Evolutionary conservation across 371 early-diverging fungal genomes (phyloP).

Genomic region (Mortierella sp.): DNA sequence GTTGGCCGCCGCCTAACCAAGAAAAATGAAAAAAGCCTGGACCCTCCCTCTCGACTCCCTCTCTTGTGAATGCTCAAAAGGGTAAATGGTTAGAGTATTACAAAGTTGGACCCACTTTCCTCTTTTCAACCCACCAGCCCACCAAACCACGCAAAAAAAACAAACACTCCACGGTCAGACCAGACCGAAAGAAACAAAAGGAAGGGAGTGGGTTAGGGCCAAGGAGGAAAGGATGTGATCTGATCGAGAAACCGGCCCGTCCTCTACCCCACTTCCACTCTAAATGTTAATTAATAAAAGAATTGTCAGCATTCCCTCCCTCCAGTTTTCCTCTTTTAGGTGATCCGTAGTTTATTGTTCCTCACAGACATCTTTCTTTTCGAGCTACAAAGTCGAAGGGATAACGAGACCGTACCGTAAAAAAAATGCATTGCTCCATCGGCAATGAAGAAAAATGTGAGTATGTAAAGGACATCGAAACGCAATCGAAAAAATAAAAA

Average conservation of each 20-base stretch:
- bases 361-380: neutral
- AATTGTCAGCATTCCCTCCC: neutral
- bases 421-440: neutral
- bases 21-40: neutral
- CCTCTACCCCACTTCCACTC: neutral
- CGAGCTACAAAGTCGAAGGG: neutral
- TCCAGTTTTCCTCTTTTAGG: neutral
- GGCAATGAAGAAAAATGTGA: neutral
- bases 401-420: neutral
- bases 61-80: neutral
- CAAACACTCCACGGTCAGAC: slow-evolving; percentile 2
- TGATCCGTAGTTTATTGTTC: neutral
- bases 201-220: neutral
- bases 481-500: neutral
- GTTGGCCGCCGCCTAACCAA: neutral
- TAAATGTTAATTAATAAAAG: neutral
- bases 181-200: neutral
- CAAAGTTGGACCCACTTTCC: neutral
- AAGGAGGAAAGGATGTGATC: neutral
- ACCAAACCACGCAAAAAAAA: neutral
- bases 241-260: slow-evolving; percentile 17
- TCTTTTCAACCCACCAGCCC: neutral
- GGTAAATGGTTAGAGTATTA: neutral
- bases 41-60: neutral
- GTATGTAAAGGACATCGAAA: neutral